Percentiles rank a stretch among this genome's conserved stretches.
These are phyloP conservation scores for Peribolospora baueri DNA, from an alignment of 768 basidiomycete species.

Conservation along the genomic window DNA sequence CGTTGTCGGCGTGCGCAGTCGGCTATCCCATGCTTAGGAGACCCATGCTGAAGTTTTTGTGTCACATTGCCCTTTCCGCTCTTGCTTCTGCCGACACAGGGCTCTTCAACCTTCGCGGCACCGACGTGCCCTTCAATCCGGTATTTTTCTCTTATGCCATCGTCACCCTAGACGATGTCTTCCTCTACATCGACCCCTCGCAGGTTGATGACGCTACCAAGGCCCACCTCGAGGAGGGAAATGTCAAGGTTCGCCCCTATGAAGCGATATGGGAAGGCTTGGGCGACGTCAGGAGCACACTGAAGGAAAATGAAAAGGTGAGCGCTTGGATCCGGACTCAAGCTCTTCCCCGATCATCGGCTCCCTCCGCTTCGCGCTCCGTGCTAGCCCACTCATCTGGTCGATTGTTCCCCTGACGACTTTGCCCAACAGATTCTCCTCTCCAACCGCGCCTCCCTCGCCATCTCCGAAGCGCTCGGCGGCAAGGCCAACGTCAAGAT, in stretches of 20 bases:
- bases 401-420: neutral
- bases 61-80: neutral
- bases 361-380: neutral
- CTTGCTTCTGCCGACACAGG: conserved; percentile 15
- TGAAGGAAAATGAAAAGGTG: conserved; percentile 14
- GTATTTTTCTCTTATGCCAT: conserved; percentile 64
- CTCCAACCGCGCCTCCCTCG: conserved; percentile 51
- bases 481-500: conserved; percentile 35
- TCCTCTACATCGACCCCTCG: conserved; percentile 41
- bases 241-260: conserved; percentile 48
- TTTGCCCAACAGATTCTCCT: conserved; percentile 29
- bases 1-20: neutral
- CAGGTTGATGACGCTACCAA: conserved; percentile 31
- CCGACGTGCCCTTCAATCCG: conserved; percentile 74
- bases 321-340: neutral
- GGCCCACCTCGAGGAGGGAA: conserved; percentile 26
- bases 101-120: conserved; percentile 76
- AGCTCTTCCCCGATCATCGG: neutral
- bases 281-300: conserved; percentile 18
- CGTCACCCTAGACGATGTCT: conserved; percentile 32
- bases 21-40: no score
- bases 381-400: neutral
- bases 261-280: conserved; percentile 40
- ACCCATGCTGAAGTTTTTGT: neutral
- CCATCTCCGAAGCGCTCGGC: conserved; percentile 57